Conservation (phyloP, 108 stramenopile species). For the Skeletonema tropicum region DNA sequence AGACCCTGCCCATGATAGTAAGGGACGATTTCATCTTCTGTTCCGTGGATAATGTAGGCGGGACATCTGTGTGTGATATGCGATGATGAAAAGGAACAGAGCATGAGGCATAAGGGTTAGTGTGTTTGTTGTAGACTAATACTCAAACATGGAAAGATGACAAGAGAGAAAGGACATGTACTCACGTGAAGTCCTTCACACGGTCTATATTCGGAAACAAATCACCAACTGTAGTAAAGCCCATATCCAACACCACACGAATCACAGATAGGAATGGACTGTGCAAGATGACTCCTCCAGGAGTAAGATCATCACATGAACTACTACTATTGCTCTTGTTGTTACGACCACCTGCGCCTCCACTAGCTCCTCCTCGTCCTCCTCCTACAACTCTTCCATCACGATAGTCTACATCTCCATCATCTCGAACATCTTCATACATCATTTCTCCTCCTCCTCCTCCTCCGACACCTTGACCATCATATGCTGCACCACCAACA, state of each 20-base stretch:
- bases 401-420: conserved; percentile 1
- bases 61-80: conserved; percentile 48
- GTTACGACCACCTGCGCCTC: not conserved
- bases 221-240: conserved; percentile 81
- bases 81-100: not conserved
- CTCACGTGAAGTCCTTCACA: conserved; percentile 50
- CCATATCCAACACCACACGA: conserved; percentile 78
- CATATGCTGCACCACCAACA: not conserved
- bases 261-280: conserved; percentile 64
- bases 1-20: conserved; percentile 73
- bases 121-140: too few relatives aligned
- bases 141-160: too few relatives aligned
- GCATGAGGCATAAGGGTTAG: too few relatives aligned
- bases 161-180: not conserved
- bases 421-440: conserved; percentile 7
- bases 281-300: conserved; percentile 67
- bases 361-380: not conserved
- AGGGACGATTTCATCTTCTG: conserved; percentile 77
- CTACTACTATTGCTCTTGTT: not conserved
- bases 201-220: conserved; percentile 83
- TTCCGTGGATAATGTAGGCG: conserved; percentile 77
- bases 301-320: not conserved
- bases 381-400: not conserved
- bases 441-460: not conserved
- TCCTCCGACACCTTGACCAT: not conserved